Base-by-base conservation (phyloP, 257 asterid species). In the Ophiorrhiza pumila region DNA sequence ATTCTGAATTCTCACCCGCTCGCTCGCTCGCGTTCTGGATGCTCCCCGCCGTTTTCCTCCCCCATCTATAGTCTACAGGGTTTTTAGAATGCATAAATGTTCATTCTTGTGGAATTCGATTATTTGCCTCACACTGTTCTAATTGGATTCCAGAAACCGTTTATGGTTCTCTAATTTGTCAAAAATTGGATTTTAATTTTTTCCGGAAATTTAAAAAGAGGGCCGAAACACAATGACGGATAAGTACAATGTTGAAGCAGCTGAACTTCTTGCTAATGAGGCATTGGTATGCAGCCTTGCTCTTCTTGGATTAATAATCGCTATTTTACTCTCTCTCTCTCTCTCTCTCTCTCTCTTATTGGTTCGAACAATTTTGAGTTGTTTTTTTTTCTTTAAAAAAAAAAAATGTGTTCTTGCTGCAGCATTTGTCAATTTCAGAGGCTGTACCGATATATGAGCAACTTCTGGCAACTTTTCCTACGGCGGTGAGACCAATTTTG, bases 361-460 rank as follows among this genome's bases (percentile, higher is more conserved):
- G n/a, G n/a, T n/a, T n/a, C n/a, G n/a, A n/a, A n/a, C 18, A 2
- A 20, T 18, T 35, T 35, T 63, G 49, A 20, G 49, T 43, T 37
- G 2, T 18, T 10, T 43, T 66, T 78, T 74, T 42, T 49, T 71
- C 42, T 59, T 56, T 23, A 27, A 15, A 56, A 8, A 35, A 20
- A n/a, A 60, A 53, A 43, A 47, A 32, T 4, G 3, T 65, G 29
- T 66, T 74, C 37, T 71, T 39, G 56, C 65, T 55, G 23, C 85
- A 95, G 99, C 91, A 86, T 31, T 61, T 86, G 83, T 90, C 95
- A 37, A 86, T 92, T 47, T 77, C 93, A 4, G 95, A 87, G 47
- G 95, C 98, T 56, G 86, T 83, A 78, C 92, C 95, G 9, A 77
- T 90, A 61, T 95, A 95, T 57, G 99, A 95, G 80, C 91, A 87